Percentiles rank a stretch among this genome's conserved stretches.
Conservation (phyloP, 345 rosid genomes). For the Euclidium syriacum region DNA sequence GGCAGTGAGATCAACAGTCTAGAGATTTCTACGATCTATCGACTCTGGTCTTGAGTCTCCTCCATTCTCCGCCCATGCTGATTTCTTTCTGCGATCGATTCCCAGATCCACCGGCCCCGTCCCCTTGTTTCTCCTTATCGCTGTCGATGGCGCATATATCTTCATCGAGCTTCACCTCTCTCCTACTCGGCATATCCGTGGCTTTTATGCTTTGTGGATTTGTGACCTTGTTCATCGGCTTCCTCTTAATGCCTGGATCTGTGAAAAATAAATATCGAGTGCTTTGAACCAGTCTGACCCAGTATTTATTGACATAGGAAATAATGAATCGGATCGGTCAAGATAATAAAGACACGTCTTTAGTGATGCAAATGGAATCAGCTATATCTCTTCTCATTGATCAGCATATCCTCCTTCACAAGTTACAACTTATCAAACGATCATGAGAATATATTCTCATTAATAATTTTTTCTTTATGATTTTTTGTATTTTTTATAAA, state of each 20-base stretch:
- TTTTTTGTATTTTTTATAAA: too few species aligned
- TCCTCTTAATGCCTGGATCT: constrained; percentile 95
- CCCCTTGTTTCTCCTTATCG: constrained; percentile 3
- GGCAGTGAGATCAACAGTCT: constrained; percentile 50
- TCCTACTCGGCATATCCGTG: constrained; percentile 76
- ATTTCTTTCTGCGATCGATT: constrained; percentile 42
- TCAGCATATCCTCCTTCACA: too few species aligned
- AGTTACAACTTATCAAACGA: too few species aligned
- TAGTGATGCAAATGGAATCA: too few species aligned
- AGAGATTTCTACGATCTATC: constrained; percentile 63
- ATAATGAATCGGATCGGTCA: too few species aligned
- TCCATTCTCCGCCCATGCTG: constrained; percentile 65
- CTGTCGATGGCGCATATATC: constrained; percentile 46
- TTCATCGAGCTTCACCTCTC: constrained; percentile 76
- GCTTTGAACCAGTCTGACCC: too few species aligned
- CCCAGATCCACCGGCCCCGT: constrained; percentile 18
- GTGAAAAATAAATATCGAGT: too few species aligned
- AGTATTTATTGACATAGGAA: too few species aligned
- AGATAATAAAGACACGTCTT: too few species aligned
- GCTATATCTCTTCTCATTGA: too few species aligned
- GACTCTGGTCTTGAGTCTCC: constrained; percentile 49
- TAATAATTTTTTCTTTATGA: too few species aligned
- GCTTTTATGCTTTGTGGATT: constrained; percentile 88
- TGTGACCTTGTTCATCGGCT: constrained; percentile 86
- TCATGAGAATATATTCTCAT: too few species aligned